Percentiles rank a stretch among this genome's conserved stretches.
Evolutionary conservation across 2,329 filamentous ascomycete genomes (phyloP).

Genomic region (Fusarium buharicum): DNA sequence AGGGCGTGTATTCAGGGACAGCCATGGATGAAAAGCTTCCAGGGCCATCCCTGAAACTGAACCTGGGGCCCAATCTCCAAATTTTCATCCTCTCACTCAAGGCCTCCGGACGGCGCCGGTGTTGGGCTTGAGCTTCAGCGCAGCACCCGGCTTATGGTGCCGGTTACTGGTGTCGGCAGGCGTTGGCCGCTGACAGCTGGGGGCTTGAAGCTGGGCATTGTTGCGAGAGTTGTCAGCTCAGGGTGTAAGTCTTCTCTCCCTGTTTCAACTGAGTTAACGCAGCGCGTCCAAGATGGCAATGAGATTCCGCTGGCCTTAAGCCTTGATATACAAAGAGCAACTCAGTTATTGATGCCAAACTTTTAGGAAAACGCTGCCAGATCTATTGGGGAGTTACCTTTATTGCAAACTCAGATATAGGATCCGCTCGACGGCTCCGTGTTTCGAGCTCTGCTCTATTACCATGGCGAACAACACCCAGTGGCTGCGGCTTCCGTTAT

Average conservation of each 20-base stretch:
- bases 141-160: slow-evolving; percentile 40
- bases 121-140: slow-evolving; percentile 39
- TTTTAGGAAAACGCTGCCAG: slow-evolving; percentile 26
- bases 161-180: slow-evolving; percentile 39
- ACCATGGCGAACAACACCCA: slow-evolving; percentile 28
- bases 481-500: slow-evolving; percentile 39
- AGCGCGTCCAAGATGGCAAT: neutral
- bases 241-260: slow-evolving; percentile 15
- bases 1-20: slow-evolving; percentile 29
- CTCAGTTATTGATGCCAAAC: slow-evolving; percentile 25
- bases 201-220: slow-evolving; percentile 2
- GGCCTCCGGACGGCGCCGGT: slow-evolving; percentile 44
- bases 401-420: slow-evolving; percentile 30
- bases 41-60: slow-evolving; percentile 42
- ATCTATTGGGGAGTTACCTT: slow-evolving; percentile 27
- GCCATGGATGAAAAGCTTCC: slow-evolving; percentile 24
- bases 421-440: slow-evolving; percentile 41
- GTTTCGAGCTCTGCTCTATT: slow-evolving; percentile 21
- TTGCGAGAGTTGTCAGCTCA: slow-evolving; percentile 11
- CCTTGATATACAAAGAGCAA: slow-evolving; percentile 15
- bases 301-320: neutral
- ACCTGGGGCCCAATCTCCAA: slow-evolving; percentile 42
- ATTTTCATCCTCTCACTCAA: slow-evolving; percentile 40
- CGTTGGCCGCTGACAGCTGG: slow-evolving; percentile 9
- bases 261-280: slow-evolving; percentile 4